Evolutionary conservation across 208 protist genomes (phyloP), one percentile per base, ranked within the genome.

Genomic region (Sergeia podlipaevii): DNA sequence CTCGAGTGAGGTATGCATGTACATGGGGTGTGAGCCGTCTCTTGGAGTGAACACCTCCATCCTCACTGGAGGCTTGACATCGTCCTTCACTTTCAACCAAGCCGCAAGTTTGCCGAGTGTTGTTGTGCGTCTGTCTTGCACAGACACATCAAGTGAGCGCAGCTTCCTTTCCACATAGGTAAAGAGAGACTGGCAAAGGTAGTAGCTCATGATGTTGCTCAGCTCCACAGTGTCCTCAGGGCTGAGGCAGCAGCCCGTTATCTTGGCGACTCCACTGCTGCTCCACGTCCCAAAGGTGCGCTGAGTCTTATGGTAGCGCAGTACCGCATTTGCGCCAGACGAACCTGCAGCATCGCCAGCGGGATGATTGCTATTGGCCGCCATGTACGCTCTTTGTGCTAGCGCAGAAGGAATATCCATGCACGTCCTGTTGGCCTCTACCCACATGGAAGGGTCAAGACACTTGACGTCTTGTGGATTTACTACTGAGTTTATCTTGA

Each of bases 51-150:
- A 26, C 3, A 74, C 57, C 57, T 59, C 61, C 41, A 44, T 57
- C 24, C 72, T 64, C 38, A 38, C 34, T 20, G 64, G 65, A 7
- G 80, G 62, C 44, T 83, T 83, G 8, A 49, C 57, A 30, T 89
- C 78, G 18, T 89, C 80, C 62, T 86, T 85, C 24, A 68, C 62
- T 27, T 79, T 76, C 46, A 94, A 79, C 86, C 86, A 94, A 44
- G 82, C 76, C 18, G 86, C 80, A 26, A 94, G 74, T 60, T 90
- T 88, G 23, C 80, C 65, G 17, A 94, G 74, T 13, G 86, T 89
- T 33, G 82, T 91, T 8, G 75, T 85, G 38, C 82, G 80, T 6
- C 73, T 75, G 37, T 94, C 81, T 62, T 89, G 76, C 39, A 94
- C 76, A 20, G 58, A 52, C 4, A 76, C 48, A 23, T 74, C 71